These are phyloP conservation scores for Vanderwaltozyma tropicalis DNA, from an alignment of 805 yeast genomes.

Conservation along the genomic window DNA sequence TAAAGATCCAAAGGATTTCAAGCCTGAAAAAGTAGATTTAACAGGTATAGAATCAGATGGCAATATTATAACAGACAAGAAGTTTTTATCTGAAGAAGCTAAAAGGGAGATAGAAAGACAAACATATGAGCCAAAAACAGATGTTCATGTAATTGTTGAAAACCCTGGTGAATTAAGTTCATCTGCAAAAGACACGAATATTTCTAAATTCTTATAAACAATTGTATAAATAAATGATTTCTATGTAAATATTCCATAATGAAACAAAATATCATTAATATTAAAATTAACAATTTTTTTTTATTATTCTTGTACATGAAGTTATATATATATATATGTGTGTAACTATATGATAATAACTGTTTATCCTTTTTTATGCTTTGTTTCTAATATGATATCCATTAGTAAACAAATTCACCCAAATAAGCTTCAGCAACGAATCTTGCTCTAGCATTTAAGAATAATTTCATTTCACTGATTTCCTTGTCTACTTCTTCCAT, in stretches of 20 bases:
- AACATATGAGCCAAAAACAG: constrained; percentile 25
- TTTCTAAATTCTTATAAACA: constrained; percentile 29
- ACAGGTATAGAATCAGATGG: constrained; percentile 1
- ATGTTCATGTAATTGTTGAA: constrained; percentile 30
- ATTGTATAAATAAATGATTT: not conserved
- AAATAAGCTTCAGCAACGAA: constrained; percentile 94
- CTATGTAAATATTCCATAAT: too few species aligned
- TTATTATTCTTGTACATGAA: not conserved
- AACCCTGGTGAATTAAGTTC: constrained; percentile 32
- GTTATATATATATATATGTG: not conserved
- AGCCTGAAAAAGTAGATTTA: not conserved
- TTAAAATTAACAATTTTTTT: not conserved
- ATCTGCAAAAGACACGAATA: constrained; percentile 29
- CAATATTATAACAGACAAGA: constrained; percentile 16
- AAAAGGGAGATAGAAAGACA: constrained; percentile 19
- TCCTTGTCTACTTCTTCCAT: constrained; percentile 99
- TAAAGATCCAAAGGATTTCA: not conserved
- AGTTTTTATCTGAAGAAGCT: constrained; percentile 9
- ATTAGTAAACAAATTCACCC: constrained; percentile 65
- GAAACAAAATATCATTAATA: too few species aligned
- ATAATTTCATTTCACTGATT: constrained; percentile 95
- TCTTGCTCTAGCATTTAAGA: constrained; percentile 94
- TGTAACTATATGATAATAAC: not conserved
- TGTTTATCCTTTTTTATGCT: not conserved
- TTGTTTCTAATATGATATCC: too few species aligned